Evolutionary conservation across 495 filamentous ascomycete species (phyloP), one percentile per base, ranked within the genome.

Genomic region (Xylaria grammica): DNA sequence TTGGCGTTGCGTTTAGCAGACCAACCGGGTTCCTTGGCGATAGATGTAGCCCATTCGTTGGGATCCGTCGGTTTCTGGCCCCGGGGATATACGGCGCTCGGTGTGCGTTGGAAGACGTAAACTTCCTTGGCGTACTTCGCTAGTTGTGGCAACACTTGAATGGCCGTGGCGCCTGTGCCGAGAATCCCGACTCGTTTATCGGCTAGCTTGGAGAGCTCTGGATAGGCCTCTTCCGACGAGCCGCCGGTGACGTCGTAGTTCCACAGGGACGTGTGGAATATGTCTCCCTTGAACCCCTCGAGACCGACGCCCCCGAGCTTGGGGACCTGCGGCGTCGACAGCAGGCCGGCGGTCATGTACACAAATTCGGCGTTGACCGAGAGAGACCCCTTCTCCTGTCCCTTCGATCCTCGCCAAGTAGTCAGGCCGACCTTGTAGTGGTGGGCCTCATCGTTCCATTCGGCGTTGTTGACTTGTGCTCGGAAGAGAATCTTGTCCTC

Each of bases 91-190:
- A 89, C 81, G 0, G 78, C 60, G 0, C 86, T 78, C 22, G 85
- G 83, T 20, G 85, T 87, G 13, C 84, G 83, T 62, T 87, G 85
- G 64, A 86, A 79, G 27, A 87, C 79, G 60, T 82, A 84, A 4
- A 87, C 56, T 48, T 86, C 76, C 61, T 85, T 79, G 0, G 79
- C 80, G 42, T 71, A 82, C 55, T 79, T 75, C 17, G 82, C 84
- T 0, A 85, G 70, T n/a, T 72, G 60, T 0, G 85, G 85, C 0
- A 86, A 72, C 0, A 75, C 76, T 66, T 87, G 84, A 15, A 86
- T 74, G 3, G 83, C 82, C 0, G 85, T 85, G 1, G 84, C 84
- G 9, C 85, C 84, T 1, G 85, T 86, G 8, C 85, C 85, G 20
- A 87, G 69, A 55, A 85, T 76, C 0, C 76, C 85, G 5, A 87